phyloP scores from a whole-genome alignment of 208 protist species.

The Wallacemonas sp. region DNA sequence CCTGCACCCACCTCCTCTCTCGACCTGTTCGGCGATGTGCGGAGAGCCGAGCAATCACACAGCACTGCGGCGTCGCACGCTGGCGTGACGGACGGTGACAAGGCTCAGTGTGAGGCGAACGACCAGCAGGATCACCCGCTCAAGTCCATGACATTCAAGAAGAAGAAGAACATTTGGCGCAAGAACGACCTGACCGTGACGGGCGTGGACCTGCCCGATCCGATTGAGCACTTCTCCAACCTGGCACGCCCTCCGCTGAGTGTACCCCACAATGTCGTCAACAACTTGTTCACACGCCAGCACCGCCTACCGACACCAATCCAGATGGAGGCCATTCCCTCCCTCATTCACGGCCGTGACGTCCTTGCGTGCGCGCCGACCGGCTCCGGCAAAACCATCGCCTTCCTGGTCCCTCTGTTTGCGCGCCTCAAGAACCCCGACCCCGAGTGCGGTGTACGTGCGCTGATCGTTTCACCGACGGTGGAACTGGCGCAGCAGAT shows the following conservation, averaged over 20 bases:
- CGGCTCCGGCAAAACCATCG: conserved; percentile 95
- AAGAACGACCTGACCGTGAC: conserved; percentile 80
- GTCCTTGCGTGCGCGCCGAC: conserved; percentile 91
- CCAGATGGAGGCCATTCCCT: conserved; percentile 97
- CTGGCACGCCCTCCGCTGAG: conserved; percentile 80
- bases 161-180: conserved; percentile 79
- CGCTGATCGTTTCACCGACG: conserved; percentile 96
- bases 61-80: conserved; percentile 4
- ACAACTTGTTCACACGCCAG: conserved; percentile 81
- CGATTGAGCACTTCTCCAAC: conserved; percentile 86
- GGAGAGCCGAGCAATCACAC: not conserved
- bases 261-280: conserved; percentile 68
- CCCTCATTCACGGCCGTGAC: conserved; percentile 87
- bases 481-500: conserved; percentile 97
- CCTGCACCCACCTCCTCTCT: conserved; percentile 51
- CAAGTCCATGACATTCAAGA: conserved; percentile 74
- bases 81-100: not conserved
- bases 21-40: conserved; percentile 47
- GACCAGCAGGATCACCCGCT: conserved; percentile 39
- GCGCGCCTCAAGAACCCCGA: conserved; percentile 81
- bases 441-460: conserved; percentile 81
- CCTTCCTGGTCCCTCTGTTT: conserved; percentile 95
- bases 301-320: conserved; percentile 95
- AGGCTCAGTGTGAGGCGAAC: conserved; percentile 20
- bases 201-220: conserved; percentile 73